Evolutionary conservation across 2,329 filamentous ascomycete species (phyloP), one percentile per base, ranked within the genome.

Genomic region (Phoma sp.): DNA sequence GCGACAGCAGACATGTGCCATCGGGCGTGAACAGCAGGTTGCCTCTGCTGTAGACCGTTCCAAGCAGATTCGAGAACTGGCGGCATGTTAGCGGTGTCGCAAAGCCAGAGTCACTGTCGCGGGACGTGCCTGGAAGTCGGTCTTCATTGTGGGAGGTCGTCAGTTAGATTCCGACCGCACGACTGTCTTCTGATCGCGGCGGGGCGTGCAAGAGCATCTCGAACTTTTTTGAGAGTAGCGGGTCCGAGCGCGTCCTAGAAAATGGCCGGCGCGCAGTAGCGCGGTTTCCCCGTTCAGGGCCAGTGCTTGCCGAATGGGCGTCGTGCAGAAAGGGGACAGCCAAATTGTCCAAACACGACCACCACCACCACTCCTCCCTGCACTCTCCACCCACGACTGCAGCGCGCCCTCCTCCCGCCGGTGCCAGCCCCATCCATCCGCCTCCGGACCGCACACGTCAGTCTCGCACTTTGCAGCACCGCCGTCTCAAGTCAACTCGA

Each of bases 11-110:
- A 78, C 92, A 93, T 68, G 91, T 95, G 74, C 96, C 96, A 84
- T 99, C 93, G 57, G 93, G 92, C 68, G 91, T 96, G 81, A 96
- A 99, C 74, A 97, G 84, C 71, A 99, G 85, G 76, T 98, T 99
- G 78, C 96, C 95, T 85, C 93, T 91, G 81, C 92, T 92, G 82
- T 98, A 99, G 74, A 99, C 95, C 66, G 95, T 99, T 74, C 95
- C 96, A 71, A 99, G 86, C 75, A 99, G 85, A 79, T 98, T 99
- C 75, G 93, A 96, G 80, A 99, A 99, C 93, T 97, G 70, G 2
- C n/a, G 18, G n/a, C 12, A 7, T 7, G 56, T 78, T 52, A 79
- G 65, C 34, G 15, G 25, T 1, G 23, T n/a, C 26, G 17, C n/a
- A 17, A 32, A 7, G n/a, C 18, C 37, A 53, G 15, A 42, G 33